Evolutionary conservation across 2,329 filamentous ascomycete genomes (phyloP), one percentile per base, ranked within the genome.

Genomic region (Aspergillus texensis): DNA sequence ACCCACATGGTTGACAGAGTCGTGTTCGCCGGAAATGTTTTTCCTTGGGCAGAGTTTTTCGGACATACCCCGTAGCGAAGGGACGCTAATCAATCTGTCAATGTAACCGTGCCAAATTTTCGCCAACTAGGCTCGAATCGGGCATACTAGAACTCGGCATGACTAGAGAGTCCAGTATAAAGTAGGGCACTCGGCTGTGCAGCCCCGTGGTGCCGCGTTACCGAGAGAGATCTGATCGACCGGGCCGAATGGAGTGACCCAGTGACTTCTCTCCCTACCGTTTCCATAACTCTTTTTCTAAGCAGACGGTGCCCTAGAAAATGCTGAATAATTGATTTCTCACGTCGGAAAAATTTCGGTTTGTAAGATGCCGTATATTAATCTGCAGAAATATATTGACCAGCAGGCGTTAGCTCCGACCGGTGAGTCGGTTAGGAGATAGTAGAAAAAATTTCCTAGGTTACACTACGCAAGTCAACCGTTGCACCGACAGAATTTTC

Each of bases 231-330:
- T 53, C 39, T 64, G 65, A 66, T 66, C 65, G 53, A 46, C 65
- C 65, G 65, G 62, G 48, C 65, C 65, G 65, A 41, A 63, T 52
- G 43, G 36, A 43, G 56, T 57, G 62, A 65, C 55, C 62, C 59
- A 64, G 57, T 30, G 28, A 54, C 26, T 39, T 52, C 16, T 32
- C 34, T 58, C 28, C 28, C 28, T 57, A 34, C 21, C 30, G 45
- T 58, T 30, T 28, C 45, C 26, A 39, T 58, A 21, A 32, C 21
- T 39, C 21, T 30, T 41, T 5, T 19, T 32, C 43, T 21, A 46
- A 46, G 14, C 43, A 46, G 45, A 32, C 30, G 48, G 16, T 32
- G 21, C 48, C 12, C 8, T n/a, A 11, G 26, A 30, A 30, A 32
- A 52, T 21, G 28, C 26, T 32, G 26, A 10, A 21, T 52, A 30